Evolutionary conservation across 192 early-diverging fungal genomes (phyloP), one percentile per base, ranked within the genome.

Genomic region (Coemansia sp.): DNA sequence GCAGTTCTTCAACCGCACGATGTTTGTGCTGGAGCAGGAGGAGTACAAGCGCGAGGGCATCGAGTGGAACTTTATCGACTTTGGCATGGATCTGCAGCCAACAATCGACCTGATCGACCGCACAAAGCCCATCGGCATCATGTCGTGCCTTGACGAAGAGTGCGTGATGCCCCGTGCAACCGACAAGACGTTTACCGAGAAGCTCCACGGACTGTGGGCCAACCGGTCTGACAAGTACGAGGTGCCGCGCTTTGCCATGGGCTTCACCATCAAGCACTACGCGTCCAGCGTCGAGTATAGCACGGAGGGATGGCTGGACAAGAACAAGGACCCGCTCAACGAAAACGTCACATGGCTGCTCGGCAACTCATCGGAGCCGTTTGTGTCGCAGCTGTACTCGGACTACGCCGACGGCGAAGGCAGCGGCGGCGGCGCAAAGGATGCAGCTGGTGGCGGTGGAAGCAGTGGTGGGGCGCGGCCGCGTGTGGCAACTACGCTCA

Each of bases 1-100:
- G 75, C 97, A 99, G 74, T 97, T 99, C 81, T 99, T 99, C 83
- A 99, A 98, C 83, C 95, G 98, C 79, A 91, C 94, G 69, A 99
- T 98, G 95, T 99, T 99, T 81, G 91, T 95, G 52, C 81, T 98
- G 11, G 97, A 99, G 71, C 97, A 99, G 72, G 94, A 97, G 69
- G 96, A 99, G 83, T 99, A 99, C 84, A 84, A 87, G 69, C 84
- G 86, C 22, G 97, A 99, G 68, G 91, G 91, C 65, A 99, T 99
- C 64, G 94, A 98, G 50, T 99, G 97, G 97, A 89, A 92, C 74
- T 95, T 94, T 71, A 94, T 96, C 47, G 94, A 98, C 77, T 99
- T 97, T 84, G 96, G 96, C 33, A 86, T 95, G 42, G 95, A 99
- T 62, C 75, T 99, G 48, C 97, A 98, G 64, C 95, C 95, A 8